Percentiles rank a stretch among this genome's conserved stretches.
phyloP scores from a whole-genome alignment of 768 basidiomycete species.

The Podaxis rugospora region DNA sequence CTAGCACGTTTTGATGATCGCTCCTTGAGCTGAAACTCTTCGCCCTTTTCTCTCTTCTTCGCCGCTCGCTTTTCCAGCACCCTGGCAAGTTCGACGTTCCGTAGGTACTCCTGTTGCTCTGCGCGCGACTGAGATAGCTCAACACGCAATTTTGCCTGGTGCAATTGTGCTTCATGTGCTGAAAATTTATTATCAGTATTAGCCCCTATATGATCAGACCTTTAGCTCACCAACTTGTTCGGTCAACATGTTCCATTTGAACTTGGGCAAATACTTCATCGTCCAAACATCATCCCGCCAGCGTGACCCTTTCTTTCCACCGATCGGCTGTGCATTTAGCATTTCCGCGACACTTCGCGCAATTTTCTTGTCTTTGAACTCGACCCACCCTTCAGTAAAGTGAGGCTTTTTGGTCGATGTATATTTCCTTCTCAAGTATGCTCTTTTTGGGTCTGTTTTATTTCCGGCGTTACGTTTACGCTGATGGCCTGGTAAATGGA shows the following conservation, averaged over 20 bases:
- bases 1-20: conserved; percentile 24
- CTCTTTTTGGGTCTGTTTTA: conserved; percentile 72
- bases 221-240: conserved; percentile 88
- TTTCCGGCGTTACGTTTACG: neutral
- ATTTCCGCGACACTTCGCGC: conserved; percentile 89
- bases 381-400: conserved; percentile 97
- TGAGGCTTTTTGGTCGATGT: conserved; percentile 83
- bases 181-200: neutral
- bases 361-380: conserved; percentile 91
- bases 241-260: conserved; percentile 98
- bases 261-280: conserved; percentile 96
- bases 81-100: conserved; percentile 89
- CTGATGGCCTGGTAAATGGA: neutral
- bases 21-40: conserved; percentile 39
- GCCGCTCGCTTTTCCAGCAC: conserved; percentile 79
- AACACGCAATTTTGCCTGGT: conserved; percentile 83
- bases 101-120: conserved; percentile 91
- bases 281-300: conserved; percentile 99
- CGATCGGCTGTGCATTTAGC: conserved; percentile 94
- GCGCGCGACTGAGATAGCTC: conserved; percentile 83
- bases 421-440: conserved; percentile 77
- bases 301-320: conserved; percentile 84
- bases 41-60: conserved; percentile 55
- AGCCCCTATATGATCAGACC: neutral
- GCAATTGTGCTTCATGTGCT: conserved; percentile 93